These are phyloP conservation scores for Cladosporium cucumerinum DNA, from an alignment of 2,329 filamentous ascomycete species.

Conservation along the genomic window DNA sequence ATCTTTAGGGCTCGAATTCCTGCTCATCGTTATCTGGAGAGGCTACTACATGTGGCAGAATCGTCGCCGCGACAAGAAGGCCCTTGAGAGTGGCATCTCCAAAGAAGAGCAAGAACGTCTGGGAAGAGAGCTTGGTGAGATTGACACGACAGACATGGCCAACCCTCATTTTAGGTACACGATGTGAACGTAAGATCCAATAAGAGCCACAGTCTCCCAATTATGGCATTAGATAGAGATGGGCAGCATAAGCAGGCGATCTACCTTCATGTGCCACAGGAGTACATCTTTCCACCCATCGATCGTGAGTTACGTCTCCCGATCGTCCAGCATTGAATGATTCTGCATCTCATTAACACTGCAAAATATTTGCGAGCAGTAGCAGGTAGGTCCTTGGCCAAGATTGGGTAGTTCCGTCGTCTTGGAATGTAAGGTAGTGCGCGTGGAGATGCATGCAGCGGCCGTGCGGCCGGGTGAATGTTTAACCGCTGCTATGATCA, in stretches of 20 bases:
- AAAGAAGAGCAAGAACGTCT: constrained; percentile 62
- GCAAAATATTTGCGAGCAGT: not conserved
- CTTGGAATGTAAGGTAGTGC: not conserved
- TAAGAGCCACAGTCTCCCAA: not conserved
- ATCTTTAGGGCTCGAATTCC: constrained; percentile 32
- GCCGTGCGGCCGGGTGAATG: not conserved
- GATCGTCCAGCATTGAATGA: not conserved
- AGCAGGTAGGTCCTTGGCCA: not conserved
- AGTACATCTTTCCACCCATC: not conserved
- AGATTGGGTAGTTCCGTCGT: not conserved
- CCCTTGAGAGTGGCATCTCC: constrained; percentile 25
- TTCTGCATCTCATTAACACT: not conserved
- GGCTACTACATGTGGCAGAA: constrained; percentile 43
- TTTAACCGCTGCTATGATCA: not conserved
- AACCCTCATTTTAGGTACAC: constrained; percentile 32
- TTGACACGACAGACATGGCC: constrained; percentile 65
- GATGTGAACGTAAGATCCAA: constrained; percentile 10
- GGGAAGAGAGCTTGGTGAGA: constrained; percentile 65
- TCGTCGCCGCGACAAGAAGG: constrained; percentile 26
- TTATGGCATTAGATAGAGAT: not conserved
- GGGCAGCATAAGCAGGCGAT: not conserved
- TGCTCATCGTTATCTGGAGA: constrained; percentile 42
- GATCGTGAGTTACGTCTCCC: not conserved
- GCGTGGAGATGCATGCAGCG: not conserved
- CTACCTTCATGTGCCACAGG: no score